A percentile compares a stretch with the other conserved stretches of the same genome.
These are phyloP conservation scores for Flaveria linearis DNA, from an alignment of 129 eudicot species.

Conservation along the genomic window DNA sequence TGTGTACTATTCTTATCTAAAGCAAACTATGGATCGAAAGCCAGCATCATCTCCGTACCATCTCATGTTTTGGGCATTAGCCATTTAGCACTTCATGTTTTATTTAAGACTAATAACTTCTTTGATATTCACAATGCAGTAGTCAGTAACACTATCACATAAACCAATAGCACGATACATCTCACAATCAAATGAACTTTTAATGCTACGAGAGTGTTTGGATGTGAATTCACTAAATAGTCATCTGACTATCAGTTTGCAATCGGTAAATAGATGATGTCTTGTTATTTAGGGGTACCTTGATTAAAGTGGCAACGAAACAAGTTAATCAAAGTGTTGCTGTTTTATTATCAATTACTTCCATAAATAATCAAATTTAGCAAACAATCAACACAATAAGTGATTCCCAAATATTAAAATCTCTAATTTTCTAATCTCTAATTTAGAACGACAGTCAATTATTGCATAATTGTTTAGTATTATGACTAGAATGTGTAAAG, in stretches of 20 bases:
- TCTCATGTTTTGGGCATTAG: slow-evolving; percentile 6
- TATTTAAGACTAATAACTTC: neutral
- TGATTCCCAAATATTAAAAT: too few species aligned
- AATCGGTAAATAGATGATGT: too few species aligned
- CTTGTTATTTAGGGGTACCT: too few species aligned
- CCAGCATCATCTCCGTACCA: neutral
- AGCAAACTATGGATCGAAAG: neutral
- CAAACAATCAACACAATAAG: neutral
- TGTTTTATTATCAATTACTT: neutral
- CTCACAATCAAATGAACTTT: neutral
- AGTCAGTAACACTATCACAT: neutral
- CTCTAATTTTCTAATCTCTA: too few species aligned
- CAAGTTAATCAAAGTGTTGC: neutral
- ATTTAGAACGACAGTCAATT: too few species aligned
- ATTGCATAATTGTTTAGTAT: too few species aligned
- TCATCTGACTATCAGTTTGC: neutral
- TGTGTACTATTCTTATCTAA: neutral
- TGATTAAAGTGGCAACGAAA: neutral
- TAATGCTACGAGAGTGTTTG: neutral
- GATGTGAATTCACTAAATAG: neutral
- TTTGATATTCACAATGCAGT: neutral
- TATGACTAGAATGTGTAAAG: too few species aligned
- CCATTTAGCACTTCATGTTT: neutral
- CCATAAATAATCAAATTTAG: neutral
- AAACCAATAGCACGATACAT: neutral